Evolutionary conservation across 441 rosid genomes (phyloP), one percentile per base, ranked within the genome.

Genomic region (Metrosideros polymorpha): DNA sequence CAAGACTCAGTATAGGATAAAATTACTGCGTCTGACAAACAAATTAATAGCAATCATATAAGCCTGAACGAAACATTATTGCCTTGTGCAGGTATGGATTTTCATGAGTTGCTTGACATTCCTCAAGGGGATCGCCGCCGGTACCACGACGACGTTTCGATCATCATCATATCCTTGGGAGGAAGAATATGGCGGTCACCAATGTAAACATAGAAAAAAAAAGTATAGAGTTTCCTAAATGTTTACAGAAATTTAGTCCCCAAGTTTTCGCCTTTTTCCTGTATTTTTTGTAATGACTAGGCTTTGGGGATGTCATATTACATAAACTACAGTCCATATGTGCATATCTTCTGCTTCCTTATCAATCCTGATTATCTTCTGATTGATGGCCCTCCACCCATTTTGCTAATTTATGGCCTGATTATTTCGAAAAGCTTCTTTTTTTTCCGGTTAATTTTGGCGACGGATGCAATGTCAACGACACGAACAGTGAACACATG

Each of bases 141-240:
- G 89, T 95, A 94, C 91, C 97, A 95, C 29, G 97, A 95, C n/a
- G 97, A 95, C 57, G 95, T 95, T 49, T 91, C 97, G 7, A 92
- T 92, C 30, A 94, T 95, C 84, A 91, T 95, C 35, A 91, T 95
- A 79, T 95, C 97, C 66, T 91, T 95, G 47, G 94, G 92, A 86
- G 96, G 97, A 84, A 92, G 96, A 88, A 95, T 94, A 75, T 71
- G 79, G 79, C 79, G 79, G 49, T 71, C 79, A 6, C 27, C 47
- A 39, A 71, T 71, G 79, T 71, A 71, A 39, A 71, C 22, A 71
- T 47, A 71, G 47, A 19, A 15, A 30, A 55, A 25, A 25, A 2
- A 59, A 61, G 71, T 30, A 66, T 10, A 66, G 7, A 66, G 79
- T 35, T 66, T 66, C 79, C 79, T 39, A 5, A 22, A 71, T 71